phyloP scores from a whole-genome alignment of 164 flowering plant species.

The Magnolia changhungtana region DNA sequence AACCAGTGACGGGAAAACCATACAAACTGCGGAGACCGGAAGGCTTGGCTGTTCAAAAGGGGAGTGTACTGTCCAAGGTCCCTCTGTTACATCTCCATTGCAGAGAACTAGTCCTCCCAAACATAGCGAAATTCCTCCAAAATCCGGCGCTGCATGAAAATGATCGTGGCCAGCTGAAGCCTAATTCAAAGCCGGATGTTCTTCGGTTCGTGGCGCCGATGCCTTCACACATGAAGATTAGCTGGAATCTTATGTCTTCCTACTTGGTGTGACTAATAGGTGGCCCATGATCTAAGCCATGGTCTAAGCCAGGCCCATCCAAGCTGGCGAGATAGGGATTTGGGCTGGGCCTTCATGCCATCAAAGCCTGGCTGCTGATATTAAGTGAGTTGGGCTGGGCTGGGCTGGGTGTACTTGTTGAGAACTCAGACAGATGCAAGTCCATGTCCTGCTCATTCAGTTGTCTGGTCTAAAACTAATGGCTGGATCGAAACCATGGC shows the following conservation, averaged over 20 bases:
- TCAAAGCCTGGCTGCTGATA: neutral
- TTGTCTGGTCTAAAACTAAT: no score
- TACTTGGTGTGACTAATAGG: conserved; percentile 44
- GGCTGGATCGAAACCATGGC: no score
- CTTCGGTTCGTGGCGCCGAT: conserved; percentile 81
- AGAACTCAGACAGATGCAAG: no score
- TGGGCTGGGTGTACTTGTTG: no score
- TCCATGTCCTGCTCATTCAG: no score
- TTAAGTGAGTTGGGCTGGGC: neutral
- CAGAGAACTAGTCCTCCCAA: conserved; percentile 80
- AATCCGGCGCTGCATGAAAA: conserved; percentile 17
- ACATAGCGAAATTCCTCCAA: conserved; percentile 57
- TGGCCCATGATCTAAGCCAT: no score
- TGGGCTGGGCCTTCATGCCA: neutral
- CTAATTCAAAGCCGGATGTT: conserved; percentile 42
- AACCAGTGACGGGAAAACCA: conserved; percentile 65
- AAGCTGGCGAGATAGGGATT: no score
- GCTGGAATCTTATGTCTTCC: conserved; percentile 97
- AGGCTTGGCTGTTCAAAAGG: conserved; percentile 82
- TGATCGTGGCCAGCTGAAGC: neutral
- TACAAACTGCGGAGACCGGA: conserved; percentile 74
- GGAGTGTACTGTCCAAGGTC: conserved; percentile 84
- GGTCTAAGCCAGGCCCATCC: no score
- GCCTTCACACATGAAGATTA: conserved; percentile 93
- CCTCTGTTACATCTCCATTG: conserved; percentile 87